phyloP scores from a whole-genome alignment of 176 grass and related monocot species.

The Miscanthus lutarioriparius region DNA sequence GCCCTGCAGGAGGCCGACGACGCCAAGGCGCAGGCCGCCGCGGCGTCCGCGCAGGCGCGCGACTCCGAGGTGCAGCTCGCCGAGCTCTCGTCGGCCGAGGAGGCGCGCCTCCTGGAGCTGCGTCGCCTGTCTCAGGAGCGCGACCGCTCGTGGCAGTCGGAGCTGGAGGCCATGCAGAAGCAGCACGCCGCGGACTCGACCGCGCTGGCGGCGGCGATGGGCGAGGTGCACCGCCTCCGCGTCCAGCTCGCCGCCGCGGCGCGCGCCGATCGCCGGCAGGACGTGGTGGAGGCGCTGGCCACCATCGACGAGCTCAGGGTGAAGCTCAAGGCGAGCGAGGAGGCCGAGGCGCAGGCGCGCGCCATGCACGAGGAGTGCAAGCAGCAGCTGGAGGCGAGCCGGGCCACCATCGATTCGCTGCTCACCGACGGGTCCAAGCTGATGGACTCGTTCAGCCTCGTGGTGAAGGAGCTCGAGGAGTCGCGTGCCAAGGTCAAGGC shows the following conservation, averaged over 20 bases:
- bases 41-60: constrained; percentile 41
- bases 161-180: constrained; percentile 91
- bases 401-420: constrained; percentile 74
- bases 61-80: constrained; percentile 57
- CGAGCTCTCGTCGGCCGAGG: constrained; percentile 63
- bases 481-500: constrained; percentile 62
- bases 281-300: constrained; percentile 53
- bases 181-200: constrained; percentile 84
- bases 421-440: constrained; percentile 88
- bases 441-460: constrained; percentile 94
- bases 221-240: constrained; percentile 70
- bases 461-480: constrained; percentile 90
- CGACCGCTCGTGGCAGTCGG: constrained; percentile 92
- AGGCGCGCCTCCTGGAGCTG: constrained; percentile 69
- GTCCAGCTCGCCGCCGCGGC: constrained; percentile 60
- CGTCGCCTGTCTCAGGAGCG: constrained; percentile 90
- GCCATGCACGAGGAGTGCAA: constrained; percentile 62
- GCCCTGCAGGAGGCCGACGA: constrained; percentile 77
- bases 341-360: constrained; percentile 53
- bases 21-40: constrained; percentile 44
- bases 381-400: constrained; percentile 73
- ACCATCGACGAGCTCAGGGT: constrained; percentile 62
- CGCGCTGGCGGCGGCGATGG: constrained; percentile 69
- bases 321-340: constrained; percentile 63
- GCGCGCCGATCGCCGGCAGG: constrained; percentile 42